A percentile compares a stretch with the other conserved stretches of the same genome.
Evolutionary conservation across 108 stramenopile genomes (phyloP).

Genomic region (Bacterosira constricta): DNA sequence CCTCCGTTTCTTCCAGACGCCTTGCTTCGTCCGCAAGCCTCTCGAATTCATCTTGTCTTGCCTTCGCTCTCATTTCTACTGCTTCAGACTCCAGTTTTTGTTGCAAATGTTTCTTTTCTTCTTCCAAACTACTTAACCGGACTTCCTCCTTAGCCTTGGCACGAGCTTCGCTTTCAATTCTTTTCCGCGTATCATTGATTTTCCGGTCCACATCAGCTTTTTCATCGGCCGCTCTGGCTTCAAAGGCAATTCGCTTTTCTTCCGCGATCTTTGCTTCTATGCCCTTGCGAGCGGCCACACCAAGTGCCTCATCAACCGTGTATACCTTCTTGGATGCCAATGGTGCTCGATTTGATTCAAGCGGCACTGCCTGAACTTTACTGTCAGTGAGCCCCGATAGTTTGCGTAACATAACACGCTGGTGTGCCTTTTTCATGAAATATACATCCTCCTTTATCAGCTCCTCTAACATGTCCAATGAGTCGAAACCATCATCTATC

Average conservation of each 20-base stretch:
- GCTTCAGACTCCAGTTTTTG: too few relatives aligned
- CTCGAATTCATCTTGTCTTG: too few relatives aligned
- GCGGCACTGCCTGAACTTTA: neutral
- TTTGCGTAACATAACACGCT: constrained; percentile 20
- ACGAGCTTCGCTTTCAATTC: neutral
- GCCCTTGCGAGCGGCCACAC: constrained; percentile 25
- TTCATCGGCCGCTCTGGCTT: too few relatives aligned
- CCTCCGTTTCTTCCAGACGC: too few relatives aligned
- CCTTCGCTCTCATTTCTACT: too few relatives aligned
- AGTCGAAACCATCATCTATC: constrained; percentile 49
- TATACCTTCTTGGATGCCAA: constrained; percentile 11
- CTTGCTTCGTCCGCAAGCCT: too few relatives aligned
- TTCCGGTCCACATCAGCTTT: too few relatives aligned
- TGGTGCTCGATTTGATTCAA: neutral
- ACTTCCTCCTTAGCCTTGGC: neutral
- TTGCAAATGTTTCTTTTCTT: too few relatives aligned
- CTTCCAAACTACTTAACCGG: neutral
- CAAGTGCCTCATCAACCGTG: constrained; percentile 32
- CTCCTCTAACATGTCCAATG: constrained; percentile 31
- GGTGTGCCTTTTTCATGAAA: constrained; percentile 51
- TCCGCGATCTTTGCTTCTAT: constrained; percentile 23
- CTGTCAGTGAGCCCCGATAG: too few relatives aligned
- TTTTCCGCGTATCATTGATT: constrained; percentile 2
- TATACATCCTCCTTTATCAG: constrained; percentile 26
- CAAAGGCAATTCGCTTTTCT: constrained; percentile 10